Conservation (phyloP, 192 early-diverging fungal genomes). For the Coemansia sp. region DNA sequence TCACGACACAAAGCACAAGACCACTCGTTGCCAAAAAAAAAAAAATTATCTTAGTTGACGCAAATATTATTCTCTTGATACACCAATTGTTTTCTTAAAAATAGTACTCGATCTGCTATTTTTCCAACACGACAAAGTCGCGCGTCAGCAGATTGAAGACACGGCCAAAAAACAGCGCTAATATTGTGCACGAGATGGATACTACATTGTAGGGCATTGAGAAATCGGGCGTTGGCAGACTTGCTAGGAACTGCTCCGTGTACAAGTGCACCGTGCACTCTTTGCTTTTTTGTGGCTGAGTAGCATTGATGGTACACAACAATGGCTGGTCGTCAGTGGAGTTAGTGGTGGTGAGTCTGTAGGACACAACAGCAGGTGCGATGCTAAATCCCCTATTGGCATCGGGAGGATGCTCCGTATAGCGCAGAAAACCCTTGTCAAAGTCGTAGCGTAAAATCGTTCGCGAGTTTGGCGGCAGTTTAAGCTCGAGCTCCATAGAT, state of each 20-base stretch:
- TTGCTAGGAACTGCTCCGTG: conserved; percentile 83
- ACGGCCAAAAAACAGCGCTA: conserved; percentile 95
- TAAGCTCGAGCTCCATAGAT: conserved; percentile 70
- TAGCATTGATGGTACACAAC: conserved; percentile 18
- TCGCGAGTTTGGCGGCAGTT: conserved; percentile 67
- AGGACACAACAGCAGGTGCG: conserved; percentile 66
- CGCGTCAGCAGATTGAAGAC: conserved; percentile 83
- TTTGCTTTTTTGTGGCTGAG: background rate
- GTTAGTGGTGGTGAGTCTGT: conserved; percentile 19
- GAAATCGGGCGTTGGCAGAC: conserved; percentile 95
- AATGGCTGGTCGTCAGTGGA: conserved; percentile 14
- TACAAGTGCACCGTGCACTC: conserved; percentile 60
- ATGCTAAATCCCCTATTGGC: conserved; percentile 95
- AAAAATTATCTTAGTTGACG: too few relatives aligned
- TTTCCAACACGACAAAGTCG: conserved; percentile 54
- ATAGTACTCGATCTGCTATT: too few relatives aligned
- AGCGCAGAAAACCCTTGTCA: conserved; percentile 91
- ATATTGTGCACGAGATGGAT: conserved; percentile 92
- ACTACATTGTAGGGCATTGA: conserved; percentile 99
- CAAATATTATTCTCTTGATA: too few relatives aligned
- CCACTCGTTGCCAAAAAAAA: too few relatives aligned
- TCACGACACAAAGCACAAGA: too few relatives aligned
- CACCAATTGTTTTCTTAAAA: too few relatives aligned
- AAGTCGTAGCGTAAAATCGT: conserved; percentile 74
- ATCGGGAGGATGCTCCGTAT: conserved; percentile 95